Conservation (phyloP, 345 rosid genomes). For the Arabidopsis arenosa region DNA sequence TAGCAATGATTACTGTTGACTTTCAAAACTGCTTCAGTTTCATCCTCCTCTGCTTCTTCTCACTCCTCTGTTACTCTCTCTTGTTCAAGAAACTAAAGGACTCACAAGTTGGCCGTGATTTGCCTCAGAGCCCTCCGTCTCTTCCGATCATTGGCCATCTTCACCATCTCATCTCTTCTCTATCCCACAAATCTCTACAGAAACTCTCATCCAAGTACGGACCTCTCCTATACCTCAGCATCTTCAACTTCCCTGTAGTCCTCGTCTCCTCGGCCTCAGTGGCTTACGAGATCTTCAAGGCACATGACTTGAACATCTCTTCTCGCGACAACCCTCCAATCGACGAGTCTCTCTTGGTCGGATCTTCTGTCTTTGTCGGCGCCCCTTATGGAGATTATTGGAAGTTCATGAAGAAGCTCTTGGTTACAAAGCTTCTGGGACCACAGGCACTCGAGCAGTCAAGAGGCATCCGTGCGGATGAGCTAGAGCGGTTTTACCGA, state of each 20-base stretch:
- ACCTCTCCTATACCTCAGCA: conserved; percentile 26
- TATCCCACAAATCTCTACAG: conserved; percentile 9
- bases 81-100: conserved; percentile 34
- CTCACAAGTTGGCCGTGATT: neutral
- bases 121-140: conserved; percentile 34
- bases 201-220: conserved; percentile 33
- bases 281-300: conserved; percentile 33
- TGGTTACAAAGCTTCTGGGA: conserved; percentile 29
- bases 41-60: neutral
- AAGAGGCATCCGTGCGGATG: conserved; percentile 11
- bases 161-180: conserved; percentile 22
- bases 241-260: conserved; percentile 17
- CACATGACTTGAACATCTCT: conserved; percentile 12
- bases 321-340: neutral
- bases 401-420: conserved; percentile 36
- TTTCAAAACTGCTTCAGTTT: conserved; percentile 1
- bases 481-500: neutral
- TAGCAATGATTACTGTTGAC: neutral
- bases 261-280: conserved; percentile 34
- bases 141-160: conserved; percentile 37
- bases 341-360: conserved; percentile 10
- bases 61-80: conserved; percentile 15
- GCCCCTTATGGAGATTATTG: conserved; percentile 23
- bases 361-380: neutral
- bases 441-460: conserved; percentile 14